Evolutionary conservation across 768 basidiomycete genomes (phyloP), one percentile per base, ranked within the genome.

Genomic region (Leccinum variicolor): DNA sequence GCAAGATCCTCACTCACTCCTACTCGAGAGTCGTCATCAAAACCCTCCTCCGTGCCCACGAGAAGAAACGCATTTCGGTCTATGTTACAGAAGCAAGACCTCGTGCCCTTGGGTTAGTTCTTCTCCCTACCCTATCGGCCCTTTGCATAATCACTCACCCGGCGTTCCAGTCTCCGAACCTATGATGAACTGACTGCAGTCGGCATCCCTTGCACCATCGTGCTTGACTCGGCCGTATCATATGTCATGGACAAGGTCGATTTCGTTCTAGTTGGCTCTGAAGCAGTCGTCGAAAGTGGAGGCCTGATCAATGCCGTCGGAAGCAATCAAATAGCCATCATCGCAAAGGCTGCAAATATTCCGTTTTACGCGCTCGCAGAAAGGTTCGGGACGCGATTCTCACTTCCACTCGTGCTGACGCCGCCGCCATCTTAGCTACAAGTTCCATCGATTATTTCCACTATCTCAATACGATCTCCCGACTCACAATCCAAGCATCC

Each of bases 181-280:
- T 89, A 91, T 66, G 86, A 94, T 64, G 81, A 85, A 53, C 80
- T 98, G 50, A 88, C 87, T 21, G 86, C 87, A 39, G 90, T 86
- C n/a, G 94, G 94, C 10, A 90, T 99, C 56, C 94, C 95, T 13
- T 93, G 92, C 74, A 93, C 91, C 15, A 89, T 98, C 54, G 88
- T 99, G 11, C 83, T 98, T 57, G 97, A 99, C 74, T 93, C 93
- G 14, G 94, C 96, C 2, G 95, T 98, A 4, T 93, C 93, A 39
- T 98, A 98, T 76, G 86, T 92, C 64, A 98, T 99, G 90, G 92
- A 96, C 62, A 88, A 90, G 64, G 93, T 96, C 19, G 92, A 96
- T 72, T 90, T 96, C 71, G 90, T 96, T 51, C 82, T 99, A 50
- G 94, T 98, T 41, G 97, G 97, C 31, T 94, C 94, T 41, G 97